These are phyloP conservation scores for Volvox reticuliferus DNA, from an alignment of 139 green algal species.

Conservation along the genomic window DNA sequence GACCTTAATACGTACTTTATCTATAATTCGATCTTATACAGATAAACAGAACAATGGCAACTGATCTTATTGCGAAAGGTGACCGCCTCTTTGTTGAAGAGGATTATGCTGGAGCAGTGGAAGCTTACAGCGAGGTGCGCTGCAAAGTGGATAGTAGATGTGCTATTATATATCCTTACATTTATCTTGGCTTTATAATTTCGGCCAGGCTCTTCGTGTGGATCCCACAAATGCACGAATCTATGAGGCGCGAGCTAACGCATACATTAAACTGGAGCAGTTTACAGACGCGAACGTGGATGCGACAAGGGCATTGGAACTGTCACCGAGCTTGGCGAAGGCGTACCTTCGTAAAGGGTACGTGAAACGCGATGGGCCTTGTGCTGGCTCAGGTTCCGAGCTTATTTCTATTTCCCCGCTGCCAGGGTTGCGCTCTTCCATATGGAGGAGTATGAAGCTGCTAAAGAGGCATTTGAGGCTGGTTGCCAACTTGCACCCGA, in stretches of 20 bases:
- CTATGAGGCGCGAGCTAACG: constrained; percentile 65
- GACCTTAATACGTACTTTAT: background rate
- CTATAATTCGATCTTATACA: background rate
- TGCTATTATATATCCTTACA: background rate
- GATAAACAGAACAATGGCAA: background rate
- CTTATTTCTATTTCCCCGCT: background rate
- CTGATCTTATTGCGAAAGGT: constrained; percentile 35
- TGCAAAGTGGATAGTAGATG: background rate
- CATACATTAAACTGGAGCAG: constrained; percentile 78
- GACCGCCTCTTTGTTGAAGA: constrained; percentile 74
- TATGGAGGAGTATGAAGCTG: constrained; percentile 93
- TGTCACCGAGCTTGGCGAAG: constrained; percentile 68
- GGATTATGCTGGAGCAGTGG: constrained; percentile 61
- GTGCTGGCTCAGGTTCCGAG: background rate
- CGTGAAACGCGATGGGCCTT: background rate
- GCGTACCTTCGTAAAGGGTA: constrained; percentile 81
- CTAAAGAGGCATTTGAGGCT: constrained; percentile 80
- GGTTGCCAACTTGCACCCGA: constrained; percentile 68
- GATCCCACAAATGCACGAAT: constrained; percentile 43
- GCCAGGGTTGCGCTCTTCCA: constrained; percentile 78
- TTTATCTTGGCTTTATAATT: background rate
- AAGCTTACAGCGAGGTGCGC: constrained; percentile 65
- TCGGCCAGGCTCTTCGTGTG: constrained; percentile 20
- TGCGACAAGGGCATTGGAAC: constrained; percentile 77
- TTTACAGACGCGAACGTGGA: constrained; percentile 82